Conservation (phyloP, 768 basidiomycete genomes). For the Pulveroboletus frians region DNA sequence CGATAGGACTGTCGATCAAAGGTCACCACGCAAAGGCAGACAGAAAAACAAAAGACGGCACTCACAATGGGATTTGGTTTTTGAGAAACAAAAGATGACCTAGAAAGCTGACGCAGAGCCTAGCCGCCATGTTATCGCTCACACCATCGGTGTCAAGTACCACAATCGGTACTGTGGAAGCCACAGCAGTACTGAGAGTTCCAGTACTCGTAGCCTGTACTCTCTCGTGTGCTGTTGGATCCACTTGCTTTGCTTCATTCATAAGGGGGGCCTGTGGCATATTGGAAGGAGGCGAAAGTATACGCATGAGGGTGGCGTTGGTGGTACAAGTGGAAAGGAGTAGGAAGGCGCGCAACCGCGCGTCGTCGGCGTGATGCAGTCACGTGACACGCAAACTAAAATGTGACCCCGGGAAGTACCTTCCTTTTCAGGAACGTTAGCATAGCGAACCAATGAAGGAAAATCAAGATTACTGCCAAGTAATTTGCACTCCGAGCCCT, state of each 20-base stretch:
- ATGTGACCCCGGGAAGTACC: too few relatives aligned
- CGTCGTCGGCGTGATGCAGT: neutral
- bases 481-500: too few relatives aligned
- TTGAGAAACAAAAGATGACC: constrained; percentile 74
- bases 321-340: neutral
- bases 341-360: neutral
- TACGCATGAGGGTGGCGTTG: constrained; percentile 9
- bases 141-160: constrained; percentile 48
- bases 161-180: constrained; percentile 35
- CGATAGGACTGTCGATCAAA: constrained; percentile 47
- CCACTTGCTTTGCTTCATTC: neutral
- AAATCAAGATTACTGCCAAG: too few relatives aligned
- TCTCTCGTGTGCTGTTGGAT: neutral
- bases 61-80: constrained; percentile 75
- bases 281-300: constrained; percentile 5
- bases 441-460: too few relatives aligned
- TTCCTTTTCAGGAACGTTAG: too few relatives aligned
- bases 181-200: neutral
- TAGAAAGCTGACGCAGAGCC: constrained; percentile 56
- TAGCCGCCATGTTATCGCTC: constrained; percentile 55
- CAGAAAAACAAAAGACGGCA: constrained; percentile 6
- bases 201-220: neutral
- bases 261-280: neutral
- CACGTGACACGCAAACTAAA: constrained; percentile 1
- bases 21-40: neutral